Conservation (phyloP, 768 basidiomycete species). For the Krasilnikovozyma curviuscula region DNA sequence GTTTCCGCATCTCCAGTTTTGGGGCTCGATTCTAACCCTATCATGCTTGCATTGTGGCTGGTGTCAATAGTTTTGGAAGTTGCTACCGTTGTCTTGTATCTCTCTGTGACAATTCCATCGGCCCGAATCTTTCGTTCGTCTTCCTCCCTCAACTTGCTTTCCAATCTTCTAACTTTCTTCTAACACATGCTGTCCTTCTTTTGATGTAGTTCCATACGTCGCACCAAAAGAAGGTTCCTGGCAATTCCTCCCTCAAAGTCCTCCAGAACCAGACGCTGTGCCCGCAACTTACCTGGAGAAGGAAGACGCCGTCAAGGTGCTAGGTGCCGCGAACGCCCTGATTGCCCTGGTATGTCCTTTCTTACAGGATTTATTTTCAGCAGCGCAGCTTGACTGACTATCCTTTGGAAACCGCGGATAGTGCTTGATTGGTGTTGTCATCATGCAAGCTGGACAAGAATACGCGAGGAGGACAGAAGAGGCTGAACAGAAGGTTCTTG, state of each 20-base stretch:
- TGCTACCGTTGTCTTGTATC: slow-evolving; percentile 57
- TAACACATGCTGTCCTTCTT: neutral
- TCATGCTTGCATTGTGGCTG: neutral
- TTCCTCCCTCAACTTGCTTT: neutral
- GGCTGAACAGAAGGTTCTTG: slow-evolving; percentile 28
- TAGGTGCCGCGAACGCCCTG: slow-evolving; percentile 74
- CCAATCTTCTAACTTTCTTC: neutral
- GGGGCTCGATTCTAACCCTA: neutral
- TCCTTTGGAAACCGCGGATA: neutral
- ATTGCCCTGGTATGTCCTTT: slow-evolving; percentile 45
- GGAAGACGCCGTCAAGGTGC: slow-evolving; percentile 56
- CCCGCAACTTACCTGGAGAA: slow-evolving; percentile 38
- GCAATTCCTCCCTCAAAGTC: slow-evolving; percentile 22
- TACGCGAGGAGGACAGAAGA: slow-evolving; percentile 49
- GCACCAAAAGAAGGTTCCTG: slow-evolving; percentile 12
- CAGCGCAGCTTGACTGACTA: neutral
- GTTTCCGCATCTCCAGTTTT: neutral
- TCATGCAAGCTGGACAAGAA: slow-evolving; percentile 59
- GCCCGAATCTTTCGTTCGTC: slow-evolving; percentile 46
- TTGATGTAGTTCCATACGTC: slow-evolving; percentile 9
- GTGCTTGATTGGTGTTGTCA: slow-evolving; percentile 22
- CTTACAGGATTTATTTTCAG: slow-evolving; percentile 8
- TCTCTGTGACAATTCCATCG: slow-evolving; percentile 59
- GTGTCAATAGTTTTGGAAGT: slow-evolving; percentile 43
- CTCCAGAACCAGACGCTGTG: slow-evolving; percentile 18